Evolutionary conservation across 176 grass and related monocot species (phyloP).

Genomic region (Metroxylon sagu): DNA sequence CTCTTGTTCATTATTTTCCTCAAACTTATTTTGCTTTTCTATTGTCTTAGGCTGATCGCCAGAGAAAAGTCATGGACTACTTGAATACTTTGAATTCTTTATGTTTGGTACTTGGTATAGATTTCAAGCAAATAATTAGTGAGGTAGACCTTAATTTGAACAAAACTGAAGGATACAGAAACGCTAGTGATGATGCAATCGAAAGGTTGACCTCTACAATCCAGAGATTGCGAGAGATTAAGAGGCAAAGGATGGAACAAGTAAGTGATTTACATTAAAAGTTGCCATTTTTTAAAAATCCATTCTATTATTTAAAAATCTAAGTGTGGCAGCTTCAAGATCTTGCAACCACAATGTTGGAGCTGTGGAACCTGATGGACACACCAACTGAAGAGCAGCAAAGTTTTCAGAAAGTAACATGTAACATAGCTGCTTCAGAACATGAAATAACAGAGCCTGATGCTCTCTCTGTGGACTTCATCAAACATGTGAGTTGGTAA

Average conservation of each 20-base stretch:
- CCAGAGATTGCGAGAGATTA: not conserved
- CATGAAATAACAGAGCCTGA: not conserved
- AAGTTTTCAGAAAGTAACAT: not conserved
- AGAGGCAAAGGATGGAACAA: not conserved
- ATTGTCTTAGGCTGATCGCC: not conserved
- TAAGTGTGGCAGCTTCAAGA: not conserved
- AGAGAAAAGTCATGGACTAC: not conserved
- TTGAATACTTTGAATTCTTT: not conserved
- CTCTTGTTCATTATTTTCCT: not conserved
- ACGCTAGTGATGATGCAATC: not conserved
- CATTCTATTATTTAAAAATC: not conserved
- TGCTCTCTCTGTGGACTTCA: not conserved
- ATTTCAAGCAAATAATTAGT: not conserved
- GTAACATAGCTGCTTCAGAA: conserved; percentile 1
- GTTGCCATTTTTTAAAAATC: not conserved
- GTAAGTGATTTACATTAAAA: not conserved
- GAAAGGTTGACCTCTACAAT: not conserved
- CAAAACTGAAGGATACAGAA: not conserved
- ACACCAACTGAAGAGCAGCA: not conserved
- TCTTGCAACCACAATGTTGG: not conserved
- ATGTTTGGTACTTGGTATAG: not conserved
- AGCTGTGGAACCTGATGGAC: not conserved
- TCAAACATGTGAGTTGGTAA: not conserved
- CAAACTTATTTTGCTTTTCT: not conserved
- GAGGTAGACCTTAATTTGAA: not conserved